Percentiles rank a stretch among this genome's conserved stretches.
Conservation (phyloP, 495 filamentous ascomycete genomes). For the Melanomma pulvis-pyrius region DNA sequence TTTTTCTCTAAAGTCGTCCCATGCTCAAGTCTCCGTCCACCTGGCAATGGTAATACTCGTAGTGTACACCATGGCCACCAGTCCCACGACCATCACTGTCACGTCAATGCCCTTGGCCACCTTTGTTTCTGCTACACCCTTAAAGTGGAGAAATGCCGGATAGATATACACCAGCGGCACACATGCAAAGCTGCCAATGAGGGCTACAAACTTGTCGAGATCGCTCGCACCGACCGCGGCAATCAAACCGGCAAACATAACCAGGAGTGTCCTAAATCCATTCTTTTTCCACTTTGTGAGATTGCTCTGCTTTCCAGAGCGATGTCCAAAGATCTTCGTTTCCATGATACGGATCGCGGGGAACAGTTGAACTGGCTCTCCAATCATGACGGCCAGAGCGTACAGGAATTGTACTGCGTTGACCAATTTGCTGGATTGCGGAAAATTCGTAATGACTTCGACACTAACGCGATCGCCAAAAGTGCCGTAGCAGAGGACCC, state of each 20-base stretch:
- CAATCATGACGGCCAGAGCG: constrained; percentile 63
- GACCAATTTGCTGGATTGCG: constrained; percentile 63
- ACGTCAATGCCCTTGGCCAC: constrained; percentile 56
- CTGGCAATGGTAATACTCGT: constrained; percentile 55
- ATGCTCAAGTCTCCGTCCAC: constrained; percentile 30
- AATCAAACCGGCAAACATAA: constrained; percentile 55
- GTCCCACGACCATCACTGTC: constrained; percentile 58
- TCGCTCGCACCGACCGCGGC: constrained; percentile 60
- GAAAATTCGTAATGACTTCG: constrained; percentile 68
- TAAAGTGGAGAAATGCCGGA: constrained; percentile 61
- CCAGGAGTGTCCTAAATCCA: constrained; percentile 54
- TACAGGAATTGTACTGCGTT: constrained; percentile 69
- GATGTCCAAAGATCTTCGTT: constrained; percentile 53
- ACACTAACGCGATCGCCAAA: constrained; percentile 61
- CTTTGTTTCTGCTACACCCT: constrained; percentile 56
- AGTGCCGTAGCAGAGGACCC: constrained; percentile 65
- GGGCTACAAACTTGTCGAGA: constrained; percentile 65
- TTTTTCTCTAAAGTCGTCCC: background rate
- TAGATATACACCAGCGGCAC: constrained; percentile 54
- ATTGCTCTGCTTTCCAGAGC: constrained; percentile 58
- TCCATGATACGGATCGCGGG: constrained; percentile 66
- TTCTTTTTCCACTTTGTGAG: constrained; percentile 71
- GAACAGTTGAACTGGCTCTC: constrained; percentile 66
- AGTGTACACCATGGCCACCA: constrained; percentile 64
- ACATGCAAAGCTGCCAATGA: constrained; percentile 66